Conservation (phyloP, 2,329 filamentous ascomycete genomes). For the Trichoderma gracile region DNA sequence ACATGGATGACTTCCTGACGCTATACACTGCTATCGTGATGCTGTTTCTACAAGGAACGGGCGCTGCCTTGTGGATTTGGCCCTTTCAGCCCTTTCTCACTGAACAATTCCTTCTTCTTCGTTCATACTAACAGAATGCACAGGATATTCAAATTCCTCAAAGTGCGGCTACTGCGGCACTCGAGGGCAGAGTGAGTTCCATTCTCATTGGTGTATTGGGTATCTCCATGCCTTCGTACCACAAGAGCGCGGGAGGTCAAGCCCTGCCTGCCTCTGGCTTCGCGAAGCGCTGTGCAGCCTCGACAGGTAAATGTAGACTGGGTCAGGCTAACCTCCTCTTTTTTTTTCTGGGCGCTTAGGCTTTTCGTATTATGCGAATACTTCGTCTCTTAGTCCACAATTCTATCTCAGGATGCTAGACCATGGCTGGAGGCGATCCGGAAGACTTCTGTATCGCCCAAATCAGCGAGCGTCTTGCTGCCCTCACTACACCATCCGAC, state of each 20-base stretch:
- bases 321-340: neutral
- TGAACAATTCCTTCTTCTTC: neutral
- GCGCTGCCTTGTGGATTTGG: neutral
- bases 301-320: neutral
- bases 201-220: conserved; percentile 38
- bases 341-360: conserved; percentile 50
- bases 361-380: conserved; percentile 69
- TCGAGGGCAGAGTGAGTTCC: conserved; percentile 50
- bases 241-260: neutral
- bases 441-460: conserved; percentile 71
- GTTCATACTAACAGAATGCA: neutral
- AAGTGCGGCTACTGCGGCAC: conserved; percentile 56
- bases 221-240: neutral
- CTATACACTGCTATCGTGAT: neutral
- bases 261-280: neutral
- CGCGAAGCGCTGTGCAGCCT: neutral
- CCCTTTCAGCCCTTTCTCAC: neutral
- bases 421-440: conserved; percentile 76
- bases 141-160: conserved; percentile 55
- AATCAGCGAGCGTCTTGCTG: conserved; percentile 82
- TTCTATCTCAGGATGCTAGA: conserved; percentile 74
- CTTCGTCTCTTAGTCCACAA: conserved; percentile 60
- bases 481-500: conserved; percentile 82
- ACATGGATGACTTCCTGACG: neutral
- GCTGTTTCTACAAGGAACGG: neutral